A percentile compares a stretch with the other conserved stretches of the same genome.
phyloP scores from a whole-genome alignment of 495 filamentous ascomycete genomes.

The Antarctomyces pellizariae region DNA sequence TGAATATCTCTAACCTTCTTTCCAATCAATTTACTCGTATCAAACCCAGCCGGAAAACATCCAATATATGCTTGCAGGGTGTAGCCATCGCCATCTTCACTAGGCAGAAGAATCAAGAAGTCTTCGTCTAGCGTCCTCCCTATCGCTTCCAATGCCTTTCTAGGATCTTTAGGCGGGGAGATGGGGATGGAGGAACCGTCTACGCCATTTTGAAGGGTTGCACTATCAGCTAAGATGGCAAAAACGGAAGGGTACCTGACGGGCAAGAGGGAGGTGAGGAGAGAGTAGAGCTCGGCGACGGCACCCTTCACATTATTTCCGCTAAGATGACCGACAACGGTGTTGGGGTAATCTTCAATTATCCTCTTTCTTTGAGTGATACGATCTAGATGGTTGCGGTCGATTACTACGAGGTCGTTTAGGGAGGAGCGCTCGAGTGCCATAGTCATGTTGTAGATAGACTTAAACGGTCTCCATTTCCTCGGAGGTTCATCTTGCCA shows the following conservation, averaged over 20 bases:
- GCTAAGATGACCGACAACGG: conserved; percentile 21
- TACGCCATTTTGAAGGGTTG: conserved; percentile 24
- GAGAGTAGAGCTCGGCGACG: conserved; percentile 37
- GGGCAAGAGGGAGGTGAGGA: conserved; percentile 39
- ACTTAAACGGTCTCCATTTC: conserved; percentile 43
- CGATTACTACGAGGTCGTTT: conserved; percentile 39
- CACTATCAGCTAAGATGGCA: conserved; percentile 10
- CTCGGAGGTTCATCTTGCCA: conserved; percentile 33
- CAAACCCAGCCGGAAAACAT: conserved; percentile 54
- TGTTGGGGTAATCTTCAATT: conserved; percentile 22
- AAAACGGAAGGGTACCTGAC: conserved; percentile 42
- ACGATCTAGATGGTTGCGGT: conserved; percentile 36
- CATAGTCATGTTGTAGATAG: conserved; percentile 53
- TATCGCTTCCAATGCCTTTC: conserved; percentile 21
- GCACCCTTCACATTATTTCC: conserved; percentile 20
- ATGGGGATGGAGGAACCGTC: conserved; percentile 22
- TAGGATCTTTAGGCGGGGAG: conserved; percentile 8
- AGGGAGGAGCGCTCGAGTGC: conserved; percentile 28
- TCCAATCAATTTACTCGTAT: conserved; percentile 37
- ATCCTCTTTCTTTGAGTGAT: conserved; percentile 27
- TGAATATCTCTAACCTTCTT: conserved; percentile 43
- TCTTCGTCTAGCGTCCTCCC: conserved; percentile 47
- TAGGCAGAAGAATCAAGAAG: conserved; percentile 46
- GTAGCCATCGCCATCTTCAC: conserved; percentile 26
- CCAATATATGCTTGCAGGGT: conserved; percentile 40